Evolutionary conservation across 345 rosid species (phyloP), one percentile per base, ranked within the genome.

Genomic region (Arabidopsis thaliana): DNA sequence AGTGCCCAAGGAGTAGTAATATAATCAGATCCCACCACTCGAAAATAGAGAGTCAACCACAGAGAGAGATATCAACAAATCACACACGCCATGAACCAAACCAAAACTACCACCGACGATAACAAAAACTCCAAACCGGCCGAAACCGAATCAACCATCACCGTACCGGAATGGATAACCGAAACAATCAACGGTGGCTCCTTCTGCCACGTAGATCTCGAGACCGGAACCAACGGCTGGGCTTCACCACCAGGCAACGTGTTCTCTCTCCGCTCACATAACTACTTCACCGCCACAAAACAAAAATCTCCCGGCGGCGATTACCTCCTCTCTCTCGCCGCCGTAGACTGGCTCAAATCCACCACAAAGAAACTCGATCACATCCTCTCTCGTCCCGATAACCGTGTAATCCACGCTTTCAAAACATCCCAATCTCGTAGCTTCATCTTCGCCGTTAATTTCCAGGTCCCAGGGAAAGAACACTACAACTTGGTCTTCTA

Each of bases 261-360:
- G 20, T 93, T 93, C 86, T 68, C 82, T 42, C 83, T 93, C 71
- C 92, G 98, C 46, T 82, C 92, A 13, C 36, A 33, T 22, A 56
- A 61, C 57, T 93, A 84, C 59, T 81, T 91, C 33, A 81, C 20
- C 20, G 20, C 85, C 20, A 83, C 65, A 58, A 79, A 88, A n/a
- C 88, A 78, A 16, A 91, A 93, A 77, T 70, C 81, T 1, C 93
- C 93, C 16, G 56, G 87, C 71, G 90, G 91, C 34, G 89, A 84
- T 46, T 90, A 79, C 82, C 81, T 89, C 7, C 88, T 93, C 81
- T 76, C 81, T 7, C 87, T 89, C n/a, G 86, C 85, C 69, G 98
- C 93, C 48, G 79, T 93, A 83, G 98, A 93, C 80, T 90, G 91
- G 98, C 87, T 93, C 76, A 86, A 67, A 60, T 89, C 93, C 32